Conservation (phyloP, 306 rosid species). For the cucumber (Cucumis sativus) region Cucumber_9930_V3 NC_026657.2:39915001-39915500, state of each 20-base stretch:
- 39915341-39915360: no score
- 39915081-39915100: slow-evolving; percentile 38
- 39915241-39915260: slow-evolving; percentile 39
- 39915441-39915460: no score
- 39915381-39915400: no score
- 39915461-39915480: no score
- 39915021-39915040: slow-evolving; percentile 52
- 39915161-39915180: slow-evolving; percentile 54
- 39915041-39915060: slow-evolving; percentile 65
- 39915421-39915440: no score
- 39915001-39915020: slow-evolving; percentile 47
- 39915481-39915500: no score
- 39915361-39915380: no score
- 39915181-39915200: slow-evolving; percentile 83
- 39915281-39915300: slow-evolving; percentile 54
- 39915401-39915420: no score
- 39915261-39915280: slow-evolving; percentile 63
- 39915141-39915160: slow-evolving; percentile 34
- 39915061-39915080: slow-evolving; percentile 56
- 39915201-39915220: slow-evolving; percentile 42
- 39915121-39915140: slow-evolving; percentile 44
- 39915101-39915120: slow-evolving; percentile 39
- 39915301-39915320: background rate
- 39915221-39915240: slow-evolving; percentile 26
- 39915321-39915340: background rate